phyloP scores from a whole-genome alignment of 2,329 filamentous ascomycete genomes.

The Cladophialophora bantiana region DNA sequence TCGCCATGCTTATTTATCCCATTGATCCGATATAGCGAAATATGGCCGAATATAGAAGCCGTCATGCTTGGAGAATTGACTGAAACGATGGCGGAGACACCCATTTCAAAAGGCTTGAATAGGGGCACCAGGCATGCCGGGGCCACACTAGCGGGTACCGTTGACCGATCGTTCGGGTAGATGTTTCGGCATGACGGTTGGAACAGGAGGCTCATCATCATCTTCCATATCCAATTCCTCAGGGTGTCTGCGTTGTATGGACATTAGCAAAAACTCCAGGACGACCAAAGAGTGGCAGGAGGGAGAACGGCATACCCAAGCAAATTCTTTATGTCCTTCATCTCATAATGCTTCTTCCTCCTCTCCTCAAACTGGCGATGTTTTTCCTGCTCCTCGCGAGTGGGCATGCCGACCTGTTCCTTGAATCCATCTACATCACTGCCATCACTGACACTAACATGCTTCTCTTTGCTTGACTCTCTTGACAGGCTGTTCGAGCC shows the following conservation, averaged over 20 bases:
- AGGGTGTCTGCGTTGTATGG: slow-evolving; percentile 59
- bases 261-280: neutral
- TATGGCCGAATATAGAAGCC: neutral
- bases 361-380: slow-evolving; percentile 89
- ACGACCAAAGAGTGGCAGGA: slow-evolving; percentile 4
- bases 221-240: slow-evolving; percentile 68
- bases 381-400: slow-evolving; percentile 81
- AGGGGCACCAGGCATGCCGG: slow-evolving; percentile 1
- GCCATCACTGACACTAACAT: slow-evolving; percentile 76
- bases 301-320: slow-evolving; percentile 67
- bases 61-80: neutral
- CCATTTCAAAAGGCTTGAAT: neutral
- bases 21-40: neutral
- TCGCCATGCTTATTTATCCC: neutral
- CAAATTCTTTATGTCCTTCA: slow-evolving; percentile 89
- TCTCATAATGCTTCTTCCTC: slow-evolving; percentile 98
- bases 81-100: neutral
- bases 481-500: slow-evolving; percentile 49
- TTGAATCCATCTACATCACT: slow-evolving; percentile 56
- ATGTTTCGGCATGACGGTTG: slow-evolving; percentile 45
- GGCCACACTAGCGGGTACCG: slow-evolving; percentile 35
- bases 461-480: slow-evolving; percentile 64
- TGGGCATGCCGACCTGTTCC: slow-evolving; percentile 63
- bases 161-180: slow-evolving; percentile 49
- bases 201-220: slow-evolving; percentile 63